These are phyloP conservation scores for Sporothrix sp. DNA, from an alignment of 2,329 filamentous ascomycete species.

Conservation along the genomic window DNA sequence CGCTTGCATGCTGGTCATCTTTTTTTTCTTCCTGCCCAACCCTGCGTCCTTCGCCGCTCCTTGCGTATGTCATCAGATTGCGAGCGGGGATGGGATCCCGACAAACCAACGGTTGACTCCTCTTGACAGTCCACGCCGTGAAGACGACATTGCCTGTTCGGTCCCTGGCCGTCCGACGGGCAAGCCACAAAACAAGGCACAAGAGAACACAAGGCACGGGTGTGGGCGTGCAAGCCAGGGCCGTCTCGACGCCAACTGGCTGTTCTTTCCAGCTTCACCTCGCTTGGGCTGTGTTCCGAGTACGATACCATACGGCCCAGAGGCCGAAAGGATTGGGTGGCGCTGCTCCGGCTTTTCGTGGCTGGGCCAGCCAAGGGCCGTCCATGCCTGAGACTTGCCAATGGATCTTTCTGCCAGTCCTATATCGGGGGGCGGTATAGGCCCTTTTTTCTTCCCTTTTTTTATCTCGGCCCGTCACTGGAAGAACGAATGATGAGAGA, in stretches of 20 bases:
- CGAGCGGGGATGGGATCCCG: no score
- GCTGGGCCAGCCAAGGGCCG: slow-evolving; percentile 3
- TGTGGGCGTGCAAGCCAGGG: neutral
- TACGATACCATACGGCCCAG: no score
- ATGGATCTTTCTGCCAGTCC: neutral
- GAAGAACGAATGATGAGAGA: no score
- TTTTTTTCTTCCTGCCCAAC: neutral
- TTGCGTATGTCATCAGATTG: no score
- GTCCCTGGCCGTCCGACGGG: neutral
- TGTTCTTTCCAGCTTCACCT: neutral
- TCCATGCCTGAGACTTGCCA: neutral
- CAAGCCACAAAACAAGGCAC: neutral
- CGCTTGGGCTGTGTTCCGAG: no score
- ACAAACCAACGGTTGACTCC: no score
- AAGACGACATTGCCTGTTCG: no score
- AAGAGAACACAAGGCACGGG: neutral
- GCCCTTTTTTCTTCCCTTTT: neutral
- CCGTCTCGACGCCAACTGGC: neutral
- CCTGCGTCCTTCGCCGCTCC: neutral
- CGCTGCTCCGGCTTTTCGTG: no score
- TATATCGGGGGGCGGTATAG: neutral
- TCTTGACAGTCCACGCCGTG: no score
- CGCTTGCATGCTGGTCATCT: neutral
- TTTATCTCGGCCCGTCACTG: no score
- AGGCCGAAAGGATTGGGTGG: no score